A percentile compares a stretch with the other conserved stretches of the same genome.
These are phyloP conservation scores for Knufia fluminis DNA, from an alignment of 2,329 filamentous ascomycete genomes.

Conservation along the genomic window DNA sequence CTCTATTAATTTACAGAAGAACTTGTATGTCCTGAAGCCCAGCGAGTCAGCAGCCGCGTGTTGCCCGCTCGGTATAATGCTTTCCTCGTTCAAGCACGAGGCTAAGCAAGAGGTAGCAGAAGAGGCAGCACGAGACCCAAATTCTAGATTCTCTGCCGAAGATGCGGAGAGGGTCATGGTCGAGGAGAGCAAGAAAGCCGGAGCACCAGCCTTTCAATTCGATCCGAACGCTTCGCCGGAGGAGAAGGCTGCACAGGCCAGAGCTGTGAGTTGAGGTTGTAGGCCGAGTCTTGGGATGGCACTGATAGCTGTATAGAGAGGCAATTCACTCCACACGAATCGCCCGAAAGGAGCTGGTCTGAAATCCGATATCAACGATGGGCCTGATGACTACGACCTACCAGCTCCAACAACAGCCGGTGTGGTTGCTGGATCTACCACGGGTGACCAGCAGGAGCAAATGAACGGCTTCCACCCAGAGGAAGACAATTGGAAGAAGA, in stretches of 20 bases:
- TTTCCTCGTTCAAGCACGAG: conserved; percentile 40
- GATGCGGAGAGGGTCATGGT: conserved; percentile 66
- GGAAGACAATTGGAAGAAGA: conserved; percentile 51
- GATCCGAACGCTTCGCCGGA: conserved; percentile 74
- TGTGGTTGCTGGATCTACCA: conserved; percentile 45
- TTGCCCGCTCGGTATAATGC: conserved; percentile 4
- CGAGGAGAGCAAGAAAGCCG: conserved; percentile 67
- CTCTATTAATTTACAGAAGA: too few species aligned
- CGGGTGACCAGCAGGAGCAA: conserved; percentile 35
- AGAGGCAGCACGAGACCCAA: conserved; percentile 64
- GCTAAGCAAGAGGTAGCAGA: conserved; percentile 73
- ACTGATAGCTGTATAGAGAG: conserved; percentile 37
- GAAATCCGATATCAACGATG: conserved; percentile 56
- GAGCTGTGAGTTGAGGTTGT: conserved; percentile 46
- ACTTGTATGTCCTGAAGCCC: background rate
- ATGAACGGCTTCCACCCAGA: conserved; percentile 39
- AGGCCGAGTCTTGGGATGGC: conserved; percentile 30
- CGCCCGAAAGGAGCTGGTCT: conserved; percentile 39
- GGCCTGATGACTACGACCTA: conserved; percentile 61
- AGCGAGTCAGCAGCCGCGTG: background rate
- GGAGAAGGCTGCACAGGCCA: conserved; percentile 72
- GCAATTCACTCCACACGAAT: conserved; percentile 27
- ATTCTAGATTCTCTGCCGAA: conserved; percentile 57
- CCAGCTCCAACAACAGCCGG: conserved; percentile 64
- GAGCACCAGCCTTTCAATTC: conserved; percentile 73